Base-by-base conservation (phyloP, 1,284 basidiomycete species). In the Cryptococcus sp. region DNA sequence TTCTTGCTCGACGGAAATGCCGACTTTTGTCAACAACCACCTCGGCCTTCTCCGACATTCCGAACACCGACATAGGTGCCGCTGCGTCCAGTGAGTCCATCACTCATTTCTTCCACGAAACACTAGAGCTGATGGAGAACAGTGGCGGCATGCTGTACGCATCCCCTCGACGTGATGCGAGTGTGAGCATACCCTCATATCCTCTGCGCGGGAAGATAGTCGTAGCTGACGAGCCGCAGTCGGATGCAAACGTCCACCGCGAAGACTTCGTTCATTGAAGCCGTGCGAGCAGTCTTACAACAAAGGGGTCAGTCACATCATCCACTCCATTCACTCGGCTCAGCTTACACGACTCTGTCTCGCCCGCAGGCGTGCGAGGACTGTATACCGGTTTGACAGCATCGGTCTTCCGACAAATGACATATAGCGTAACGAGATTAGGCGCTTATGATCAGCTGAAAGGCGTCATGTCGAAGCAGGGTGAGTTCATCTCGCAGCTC, bases 131-230 rank as follows among this genome's bases (percentile, higher is more conserved):
- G 56, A 66, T 41, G 23, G 19, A 7, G 20, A 25, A 4, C 62
- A 93, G 90, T 92, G 87, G 90, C 91, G 42, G 88, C 90, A 53
- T 87, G 85, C 67, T 89, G 85, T 72, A 93, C 90, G 0, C 91
- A 93, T 80, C 91, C 91, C 31, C 78, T 93, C 49, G 91, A 93
- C 76, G 81, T 92, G 56, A 87, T 89, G 59, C 89, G 91, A 85
- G 89, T 93, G 90, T 91, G 60, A 52, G 76, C 60, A 4, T 17
- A 39, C 11, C 0, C 16, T 3, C 41, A 2, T 15, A 45, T 45
- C 2, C 22, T 45, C 42, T n/a, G 42, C 22, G 6, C 8, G 13
- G n/a, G 40, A 39, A 23, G 22, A 20, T 17, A 17, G 39, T 8
- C 7, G 6, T 19, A 13, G 50, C 52, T 57, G 50, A 53, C 27